phyloP scores from a whole-genome alignment of 129 eudicot genomes.

The Kitagawia praeruptora region DNA sequence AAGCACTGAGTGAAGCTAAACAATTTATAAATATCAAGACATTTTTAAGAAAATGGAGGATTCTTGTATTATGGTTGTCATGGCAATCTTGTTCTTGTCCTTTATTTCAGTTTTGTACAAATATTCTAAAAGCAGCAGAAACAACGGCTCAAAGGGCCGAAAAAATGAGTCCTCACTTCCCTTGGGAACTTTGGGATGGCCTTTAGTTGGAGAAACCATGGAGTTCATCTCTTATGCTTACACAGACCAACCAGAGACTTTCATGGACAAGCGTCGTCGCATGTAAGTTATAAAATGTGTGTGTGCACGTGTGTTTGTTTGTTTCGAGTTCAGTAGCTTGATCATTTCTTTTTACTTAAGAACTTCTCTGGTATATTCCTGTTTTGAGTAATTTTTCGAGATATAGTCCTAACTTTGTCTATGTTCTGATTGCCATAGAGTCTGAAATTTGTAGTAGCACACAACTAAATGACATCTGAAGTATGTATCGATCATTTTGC shows the following conservation, averaged over 20 bases:
- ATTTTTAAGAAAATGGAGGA: conserved; percentile 27
- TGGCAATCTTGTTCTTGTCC: conserved; percentile 16
- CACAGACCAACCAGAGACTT: conserved; percentile 69
- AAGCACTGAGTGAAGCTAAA: conserved; percentile 1
- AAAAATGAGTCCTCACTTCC: conserved; percentile 19
- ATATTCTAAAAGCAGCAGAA: not conserved
- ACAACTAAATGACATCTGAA: too few relatives aligned
- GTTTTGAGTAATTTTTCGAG: not conserved
- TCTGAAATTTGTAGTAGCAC: too few relatives aligned
- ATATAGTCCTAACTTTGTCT: not conserved
- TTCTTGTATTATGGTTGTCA: conserved; percentile 20
- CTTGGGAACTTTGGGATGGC: conserved; percentile 71
- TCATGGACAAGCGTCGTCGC: conserved; percentile 82
- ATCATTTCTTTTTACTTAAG: not conserved
- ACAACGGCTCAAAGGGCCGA: not conserved
- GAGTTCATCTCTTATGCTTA: conserved; percentile 75
- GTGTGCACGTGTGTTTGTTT: too few relatives aligned
- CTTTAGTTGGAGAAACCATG: conserved; percentile 78
- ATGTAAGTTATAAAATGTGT: conserved; percentile 36
- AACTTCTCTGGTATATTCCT: too few relatives aligned
- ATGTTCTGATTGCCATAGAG: too few relatives aligned
- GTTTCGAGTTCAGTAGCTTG: not conserved
- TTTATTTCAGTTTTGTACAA: conserved; percentile 10
- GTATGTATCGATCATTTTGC: not conserved
- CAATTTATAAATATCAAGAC: not conserved